Evolutionary conservation across 441 rosid genomes (phyloP).

Genomic region (Lepidium campestre): DNA sequence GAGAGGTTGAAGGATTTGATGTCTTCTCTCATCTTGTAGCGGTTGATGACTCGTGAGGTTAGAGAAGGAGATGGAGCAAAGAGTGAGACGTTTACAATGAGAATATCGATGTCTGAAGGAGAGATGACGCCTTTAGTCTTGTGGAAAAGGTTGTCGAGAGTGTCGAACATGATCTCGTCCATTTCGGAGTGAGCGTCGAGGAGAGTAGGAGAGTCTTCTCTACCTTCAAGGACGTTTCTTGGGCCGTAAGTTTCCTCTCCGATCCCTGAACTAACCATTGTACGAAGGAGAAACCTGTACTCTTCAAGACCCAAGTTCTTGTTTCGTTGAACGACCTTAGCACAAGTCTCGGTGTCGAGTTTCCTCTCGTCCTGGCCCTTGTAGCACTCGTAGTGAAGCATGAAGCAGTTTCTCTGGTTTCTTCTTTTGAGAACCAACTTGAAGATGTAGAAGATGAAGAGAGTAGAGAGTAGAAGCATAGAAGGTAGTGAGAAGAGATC

Average conservation of each 20-base stretch:
- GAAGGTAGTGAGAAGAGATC: slow-evolving; percentile 37
- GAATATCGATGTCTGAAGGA: slow-evolving; percentile 48
- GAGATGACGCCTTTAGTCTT: slow-evolving; percentile 34
- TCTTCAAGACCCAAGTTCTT: slow-evolving; percentile 68
- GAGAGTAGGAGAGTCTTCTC: slow-evolving; percentile 19
- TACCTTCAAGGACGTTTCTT: slow-evolving; percentile 18
- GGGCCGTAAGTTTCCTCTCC: slow-evolving; percentile 8
- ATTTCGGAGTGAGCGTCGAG: slow-evolving; percentile 22
- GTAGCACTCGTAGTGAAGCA: slow-evolving; percentile 74
- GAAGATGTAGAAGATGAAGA: slow-evolving; percentile 32
- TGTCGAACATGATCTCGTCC: slow-evolving; percentile 28
- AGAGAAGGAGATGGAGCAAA: slow-evolving; percentile 60
- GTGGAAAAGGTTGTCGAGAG: slow-evolving; percentile 44
- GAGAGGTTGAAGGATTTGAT: slow-evolving; percentile 55
- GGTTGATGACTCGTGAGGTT: slow-evolving; percentile 45
- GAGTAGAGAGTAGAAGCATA: slow-evolving; percentile 29
- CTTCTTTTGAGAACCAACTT: slow-evolving; percentile 35
- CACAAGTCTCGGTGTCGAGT: slow-evolving; percentile 53
- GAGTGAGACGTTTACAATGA: slow-evolving; percentile 56
- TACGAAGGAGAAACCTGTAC: slow-evolving; percentile 77
- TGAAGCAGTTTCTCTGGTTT: slow-evolving; percentile 53
- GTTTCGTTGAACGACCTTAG: slow-evolving; percentile 51
- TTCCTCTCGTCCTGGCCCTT: slow-evolving; percentile 65
- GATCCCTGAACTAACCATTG: slow-evolving; percentile 66
- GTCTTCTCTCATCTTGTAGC: slow-evolving; percentile 58